These are phyloP conservation scores for Purpureocillium takamizusanense DNA, from an alignment of 2,329 filamentous ascomycete genomes.

Conservation along the genomic window DNA sequence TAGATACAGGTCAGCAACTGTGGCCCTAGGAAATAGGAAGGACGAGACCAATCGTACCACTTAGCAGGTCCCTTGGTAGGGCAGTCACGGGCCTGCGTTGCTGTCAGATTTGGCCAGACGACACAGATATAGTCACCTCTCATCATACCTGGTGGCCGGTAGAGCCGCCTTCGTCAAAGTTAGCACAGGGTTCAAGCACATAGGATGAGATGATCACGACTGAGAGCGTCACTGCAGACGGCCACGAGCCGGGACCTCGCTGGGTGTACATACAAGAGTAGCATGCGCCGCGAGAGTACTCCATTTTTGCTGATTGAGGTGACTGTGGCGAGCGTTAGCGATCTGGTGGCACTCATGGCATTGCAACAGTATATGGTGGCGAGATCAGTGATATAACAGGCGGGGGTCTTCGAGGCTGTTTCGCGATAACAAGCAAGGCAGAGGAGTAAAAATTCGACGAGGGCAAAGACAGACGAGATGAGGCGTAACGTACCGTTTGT, in stretches of 20 bases:
- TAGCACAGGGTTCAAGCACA: neutral
- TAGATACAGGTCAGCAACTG: slow-evolving; percentile 23
- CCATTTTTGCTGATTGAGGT: slow-evolving; percentile 22
- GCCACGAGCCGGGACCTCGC: neutral
- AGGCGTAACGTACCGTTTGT: neutral
- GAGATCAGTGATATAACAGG: too few relatives aligned
- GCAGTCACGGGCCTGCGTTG: slow-evolving; percentile 68
- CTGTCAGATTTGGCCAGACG: neutral
- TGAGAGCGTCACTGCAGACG: neutral
- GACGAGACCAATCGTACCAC: slow-evolving; percentile 47
- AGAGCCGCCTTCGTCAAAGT: slow-evolving; percentile 53
- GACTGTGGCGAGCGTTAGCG: neutral
- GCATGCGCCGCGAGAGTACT: slow-evolving; percentile 37
- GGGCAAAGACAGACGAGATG: neutral
- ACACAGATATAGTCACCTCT: neutral
- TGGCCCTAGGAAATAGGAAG: neutral
- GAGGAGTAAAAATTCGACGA: too few relatives aligned
- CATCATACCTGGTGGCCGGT: slow-evolving; percentile 63
- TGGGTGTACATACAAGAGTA: slow-evolving; percentile 38
- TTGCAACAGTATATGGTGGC: neutral
- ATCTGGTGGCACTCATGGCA: neutral
- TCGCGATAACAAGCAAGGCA: too few relatives aligned
- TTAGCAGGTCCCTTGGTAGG: slow-evolving; percentile 75
- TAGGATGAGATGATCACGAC: neutral
- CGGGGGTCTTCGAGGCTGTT: too few relatives aligned